Percentiles rank a stretch among this genome's conserved stretches.
Conservation (phyloP, 257 asterid species). For the Fraxinus americana region DNA sequence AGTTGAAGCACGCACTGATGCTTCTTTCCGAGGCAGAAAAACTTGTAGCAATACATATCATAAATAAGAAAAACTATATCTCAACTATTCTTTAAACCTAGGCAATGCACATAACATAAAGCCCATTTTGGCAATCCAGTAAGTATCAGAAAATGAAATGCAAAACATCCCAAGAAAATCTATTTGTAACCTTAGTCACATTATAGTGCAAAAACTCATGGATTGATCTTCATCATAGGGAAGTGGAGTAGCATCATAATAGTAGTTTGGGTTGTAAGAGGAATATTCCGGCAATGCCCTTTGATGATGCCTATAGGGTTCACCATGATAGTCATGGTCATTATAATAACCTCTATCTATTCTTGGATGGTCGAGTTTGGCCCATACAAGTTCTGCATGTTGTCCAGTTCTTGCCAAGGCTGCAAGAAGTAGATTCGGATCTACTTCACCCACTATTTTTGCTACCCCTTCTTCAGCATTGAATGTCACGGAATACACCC, state of each 20-base stretch:
- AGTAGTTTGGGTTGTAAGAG: too few relatives aligned
- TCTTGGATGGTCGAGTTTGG: slow-evolving; percentile 40
- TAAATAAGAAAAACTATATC: too few relatives aligned
- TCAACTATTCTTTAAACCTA: background rate
- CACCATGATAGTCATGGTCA: too few relatives aligned
- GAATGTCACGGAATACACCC: too few relatives aligned
- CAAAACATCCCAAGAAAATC: background rate
- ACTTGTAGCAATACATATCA: slow-evolving; percentile 29
- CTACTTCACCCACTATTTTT: slow-evolving; percentile 39
- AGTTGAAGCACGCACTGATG: slow-evolving; percentile 78
- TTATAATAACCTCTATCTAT: too few relatives aligned
- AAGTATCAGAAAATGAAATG: background rate
- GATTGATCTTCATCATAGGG: too few relatives aligned
- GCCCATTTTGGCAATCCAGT: background rate
- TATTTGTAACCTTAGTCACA: too few relatives aligned
- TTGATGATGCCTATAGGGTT: too few relatives aligned
- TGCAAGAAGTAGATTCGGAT: slow-evolving; percentile 38
- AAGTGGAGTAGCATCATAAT: too few relatives aligned
- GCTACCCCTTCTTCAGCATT: slow-evolving; percentile 2
- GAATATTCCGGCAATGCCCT: too few relatives aligned
- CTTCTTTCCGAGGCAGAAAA: slow-evolving; percentile 96
- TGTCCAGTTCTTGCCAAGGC: slow-evolving; percentile 42
- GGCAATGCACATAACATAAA: background rate
- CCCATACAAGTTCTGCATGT: slow-evolving; percentile 42
- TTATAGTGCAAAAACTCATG: too few relatives aligned